Base-by-base conservation (phyloP, 2,329 filamentous ascomycete genomes). In the Verticillium nubilum region DNA sequence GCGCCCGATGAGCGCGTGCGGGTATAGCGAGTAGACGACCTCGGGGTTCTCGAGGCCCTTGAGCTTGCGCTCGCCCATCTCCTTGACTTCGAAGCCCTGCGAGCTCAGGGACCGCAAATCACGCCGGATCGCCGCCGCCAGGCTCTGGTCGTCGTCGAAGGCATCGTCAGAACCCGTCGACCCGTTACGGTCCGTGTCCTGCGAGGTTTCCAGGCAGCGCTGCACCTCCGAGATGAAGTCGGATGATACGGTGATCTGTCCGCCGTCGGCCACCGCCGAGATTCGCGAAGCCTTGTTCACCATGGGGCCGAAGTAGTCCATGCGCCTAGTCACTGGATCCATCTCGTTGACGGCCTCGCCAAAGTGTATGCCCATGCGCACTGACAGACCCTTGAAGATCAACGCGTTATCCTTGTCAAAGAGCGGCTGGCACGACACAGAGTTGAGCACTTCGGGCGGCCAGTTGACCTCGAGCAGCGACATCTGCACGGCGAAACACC, bases 221-320 rank as follows among this genome's bases (percentile, higher is more conserved):
- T 97, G 92, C 59, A 98, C 94, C 73, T 99, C 95, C 13, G 90
- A 91, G 69, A 99, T 96, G 75, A 98, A 98, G 73, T 99, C 95
- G 1, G 92, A 92, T 1, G 93, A 97, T 1, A 98, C 95, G 0
- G 94, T 95, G 65, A 98, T 97, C 72, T 99, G 94, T 0, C 95
- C 95, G 62, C 95, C 95, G 71, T 99, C 95, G 35, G 95, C 95
- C 52, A 97, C 93, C 25, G 91, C 89, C 6, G 92, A 95, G 65
- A 99, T 96, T 76, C 95, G 90, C 17, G 95, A 90, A 0, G 95
- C 92, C 70, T 96, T 93, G 76, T 99, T 99, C 69, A 99, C 95
- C 92, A 99, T 99, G 15, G 95, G 95, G 0, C 95, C 95, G 71
- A 98, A 99, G 76, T 99, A 99, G 69, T 99, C 95, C 95, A 99